Evolutionary conservation across 2,329 filamentous ascomycete genomes (phyloP), one percentile per base, ranked within the genome.

Genomic region (Coleophoma cylindrospora): DNA sequence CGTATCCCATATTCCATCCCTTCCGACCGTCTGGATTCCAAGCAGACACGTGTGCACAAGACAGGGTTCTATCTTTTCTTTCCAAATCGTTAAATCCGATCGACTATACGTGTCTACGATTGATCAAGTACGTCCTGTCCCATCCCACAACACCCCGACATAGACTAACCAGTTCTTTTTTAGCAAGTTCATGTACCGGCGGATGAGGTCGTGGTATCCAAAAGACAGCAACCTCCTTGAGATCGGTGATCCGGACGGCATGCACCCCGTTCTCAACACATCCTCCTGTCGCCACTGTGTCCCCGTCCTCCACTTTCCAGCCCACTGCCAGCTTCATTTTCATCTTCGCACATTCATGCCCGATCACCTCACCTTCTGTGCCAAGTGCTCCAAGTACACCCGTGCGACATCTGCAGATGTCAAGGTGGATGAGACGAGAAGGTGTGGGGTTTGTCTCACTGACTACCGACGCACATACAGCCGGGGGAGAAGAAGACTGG

Each of bases 251-350:
- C 21, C 41, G 10, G 15, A 34, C 21, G 15, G 32, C 9, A 13
- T n/a, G 4, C 22, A 44, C 14, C 17, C 27, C 4, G 32, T 15
- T n/a, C 41, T 17, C 17, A 27, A 44, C 15, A 43, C n/a, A 43
- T 5, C n/a, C 4, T 44, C 27, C 10, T 48, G 46, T 17, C 36
- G 27, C 13, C 40, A 47, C 37, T 48, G 46, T 12, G 36, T 40
- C 4, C 46, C 46, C 15, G 46, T 48, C 11, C 37, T 48, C 9
- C 37, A 48, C 15, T 32, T 32, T 13, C 46, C 46, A 34, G 36
- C 46, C 3, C 37, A 48, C 19, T 48, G 46, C 17, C 14, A 48
- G n/a, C 36, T 48, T 9, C 37, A 40, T 15, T 48, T 40, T n/a
- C 46, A 48, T 12, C 17, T 48, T 17, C 34, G 46, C 11, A 32